A percentile compares a stretch with the other conserved stretches of the same genome.
phyloP scores from a whole-genome alignment of 2,329 filamentous ascomycete species.

The Nemania diffusa region DNA sequence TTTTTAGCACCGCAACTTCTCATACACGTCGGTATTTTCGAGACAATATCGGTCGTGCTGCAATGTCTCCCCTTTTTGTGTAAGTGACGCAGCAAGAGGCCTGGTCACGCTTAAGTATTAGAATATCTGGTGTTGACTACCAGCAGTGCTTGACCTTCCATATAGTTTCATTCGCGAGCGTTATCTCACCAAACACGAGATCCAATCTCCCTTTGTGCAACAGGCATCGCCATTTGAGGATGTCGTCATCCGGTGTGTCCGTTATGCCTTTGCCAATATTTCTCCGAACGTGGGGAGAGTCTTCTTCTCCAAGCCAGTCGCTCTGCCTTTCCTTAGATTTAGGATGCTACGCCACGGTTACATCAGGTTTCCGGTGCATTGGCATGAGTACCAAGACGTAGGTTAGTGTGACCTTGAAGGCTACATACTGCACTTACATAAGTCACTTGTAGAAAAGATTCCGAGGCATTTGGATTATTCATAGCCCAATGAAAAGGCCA shows the following conservation, averaged over 20 bases:
- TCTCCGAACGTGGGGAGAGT: constrained; percentile 75
- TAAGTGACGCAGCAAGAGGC: constrained; percentile 52
- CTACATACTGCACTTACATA: constrained; percentile 32
- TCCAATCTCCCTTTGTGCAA: constrained; percentile 71
- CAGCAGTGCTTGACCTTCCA: constrained; percentile 67
- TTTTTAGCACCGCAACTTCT: constrained; percentile 79
- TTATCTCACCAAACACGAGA: constrained; percentile 56
- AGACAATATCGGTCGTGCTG: constrained; percentile 67
- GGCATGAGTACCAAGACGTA: constrained; percentile 66
- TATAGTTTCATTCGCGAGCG: constrained; percentile 67
- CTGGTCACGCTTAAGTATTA: background rate
- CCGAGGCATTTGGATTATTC: constrained; percentile 75
- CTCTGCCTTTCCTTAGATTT: constrained; percentile 78
- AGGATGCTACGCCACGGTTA: constrained; percentile 79
- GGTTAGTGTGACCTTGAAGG: constrained; percentile 36
- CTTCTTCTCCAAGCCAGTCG: constrained; percentile 80
- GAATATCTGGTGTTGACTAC: constrained; percentile 18
- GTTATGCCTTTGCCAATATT: constrained; percentile 79
- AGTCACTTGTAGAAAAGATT: constrained; percentile 56
- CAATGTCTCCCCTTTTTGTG: constrained; percentile 76
- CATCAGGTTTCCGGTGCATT: constrained; percentile 69
- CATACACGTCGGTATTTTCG: constrained; percentile 70
- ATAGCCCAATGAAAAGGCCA: constrained; percentile 68
- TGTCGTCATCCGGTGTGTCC: constrained; percentile 78
- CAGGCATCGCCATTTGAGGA: constrained; percentile 80